Evolutionary conservation across 2,329 filamentous ascomycete species (phyloP), one percentile per base, ranked within the genome.

Genomic region (Pezicula carpinea): DNA sequence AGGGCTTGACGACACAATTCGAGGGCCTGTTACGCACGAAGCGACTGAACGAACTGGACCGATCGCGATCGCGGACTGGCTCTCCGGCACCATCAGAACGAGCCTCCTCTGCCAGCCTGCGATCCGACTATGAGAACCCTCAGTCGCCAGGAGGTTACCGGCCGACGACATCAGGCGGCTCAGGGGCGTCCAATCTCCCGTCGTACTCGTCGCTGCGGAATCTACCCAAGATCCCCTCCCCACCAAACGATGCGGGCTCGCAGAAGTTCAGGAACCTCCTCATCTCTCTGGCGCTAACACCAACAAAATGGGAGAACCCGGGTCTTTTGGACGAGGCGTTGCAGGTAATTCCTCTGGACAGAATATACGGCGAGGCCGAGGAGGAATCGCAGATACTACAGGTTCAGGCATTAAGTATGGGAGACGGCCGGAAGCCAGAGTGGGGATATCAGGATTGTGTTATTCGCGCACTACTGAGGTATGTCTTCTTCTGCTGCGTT

Each of bases 401-500:
- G 62, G 93, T 89, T 29, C 84, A 95, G 66, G 92, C 92, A 26
- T 87, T 87, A 63, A 95, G 89, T 56, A 83, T 96, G 71, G 88
- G 87, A 17, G 82, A 87, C 47, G 87, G 84, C 46, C 78, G 82
- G 55, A 86, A 87, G 65, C 81, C 91, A 2, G 86, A 90, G 72
- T 97, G 92, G 92, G 92, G 91, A 48, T 96, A 97, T 64, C 92
- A 97, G 68, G 93, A 99, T 69, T 99, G 92, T 66, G 89, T 96
- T 46, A 86, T 97, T 62, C 80, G 88, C 56, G 89, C 92, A 51
- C 74, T 97, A 54, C 74, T 97, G 61, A 85, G 83, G 87, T 90
- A 73, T 59, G 82, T 53, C 32, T 13, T n/a, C 47, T 48, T 38
- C 11, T 23, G 22, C 45, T 45, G 47, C 34, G 57, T 49, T 48